phyloP scores from a whole-genome alignment of 2,329 filamentous ascomycete genomes.

The Diaporthe citri region DNA sequence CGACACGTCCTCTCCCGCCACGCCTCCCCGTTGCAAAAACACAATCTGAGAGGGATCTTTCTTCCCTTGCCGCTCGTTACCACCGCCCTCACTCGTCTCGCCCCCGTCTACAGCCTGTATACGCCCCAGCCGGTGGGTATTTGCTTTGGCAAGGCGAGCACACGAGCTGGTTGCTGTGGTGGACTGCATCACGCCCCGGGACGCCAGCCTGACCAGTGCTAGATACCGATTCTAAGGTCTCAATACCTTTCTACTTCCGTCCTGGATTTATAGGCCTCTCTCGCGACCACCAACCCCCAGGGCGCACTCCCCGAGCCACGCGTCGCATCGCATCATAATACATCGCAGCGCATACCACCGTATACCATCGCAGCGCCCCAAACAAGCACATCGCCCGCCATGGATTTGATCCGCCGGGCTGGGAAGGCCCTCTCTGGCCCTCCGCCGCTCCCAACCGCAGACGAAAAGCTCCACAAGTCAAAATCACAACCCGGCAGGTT shows the following conservation, averaged over 20 bases:
- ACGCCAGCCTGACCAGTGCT: background rate
- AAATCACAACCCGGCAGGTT: conserved; percentile 47
- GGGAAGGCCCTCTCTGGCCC: conserved; percentile 61
- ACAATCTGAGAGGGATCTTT: conserved; percentile 12
- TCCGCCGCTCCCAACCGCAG: conserved; percentile 61
- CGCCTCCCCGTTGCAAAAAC: background rate
- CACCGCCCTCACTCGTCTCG: conserved; percentile 31
- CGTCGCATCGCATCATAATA: background rate
- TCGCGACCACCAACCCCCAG: conserved; percentile 14
- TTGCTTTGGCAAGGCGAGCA: background rate
- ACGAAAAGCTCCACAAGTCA: conserved; percentile 58
- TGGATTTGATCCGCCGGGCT: conserved; percentile 71
- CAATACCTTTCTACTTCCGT: background rate
- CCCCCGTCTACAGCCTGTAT: background rate
- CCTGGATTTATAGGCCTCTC: conserved; percentile 31
- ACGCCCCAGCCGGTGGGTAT: background rate
- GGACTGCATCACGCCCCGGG: conserved; percentile 1
- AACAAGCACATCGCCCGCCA: conserved; percentile 47
- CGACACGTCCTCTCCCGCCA: conserved; percentile 25
- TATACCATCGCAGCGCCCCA: conserved; percentile 2
- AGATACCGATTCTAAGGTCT: background rate
- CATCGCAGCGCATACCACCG: background rate
- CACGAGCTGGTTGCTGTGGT: conserved; percentile 10
- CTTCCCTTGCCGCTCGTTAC: conserved; percentile 49
- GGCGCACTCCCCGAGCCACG: background rate